Base-by-base conservation (phyloP, 257 asterid genomes). In the Salvia splendens region DNA sequence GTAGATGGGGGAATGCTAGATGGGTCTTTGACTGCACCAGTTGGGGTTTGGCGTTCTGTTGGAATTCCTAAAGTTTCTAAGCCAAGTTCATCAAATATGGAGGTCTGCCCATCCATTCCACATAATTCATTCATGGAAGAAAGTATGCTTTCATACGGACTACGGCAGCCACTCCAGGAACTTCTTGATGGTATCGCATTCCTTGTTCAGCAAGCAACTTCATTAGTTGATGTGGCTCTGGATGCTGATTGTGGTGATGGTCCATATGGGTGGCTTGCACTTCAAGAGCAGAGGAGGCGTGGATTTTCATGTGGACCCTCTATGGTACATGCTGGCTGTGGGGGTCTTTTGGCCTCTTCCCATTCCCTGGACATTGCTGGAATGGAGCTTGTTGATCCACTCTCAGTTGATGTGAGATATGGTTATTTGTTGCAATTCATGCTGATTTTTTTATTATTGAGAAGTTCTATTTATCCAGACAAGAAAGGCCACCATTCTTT, bases 271-370 rank as follows among this genome's bases (percentile, higher is more conserved):
- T 91, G 93, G 97, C 99, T 94, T 75, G 95, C 97, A 28, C 73
- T 91, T 79, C 95, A 94, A 86, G 99, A 94, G 87, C 99, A 94
- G 81, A 72, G 84, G 83, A 91, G 97, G 80, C 99, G 97, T 70
- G 96, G 96, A 43, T 87, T 94, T 84, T 89, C 96, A 54, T 94
- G 99, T 81, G 93, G 99, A 61, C 99, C 99, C 63, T 85, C 95
- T 67, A 94, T 86, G 96, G 96, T 85, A 45, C 99, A 94, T 85
- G 99, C 97, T 76, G 99, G 97, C 69, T 94, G 99, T 80, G 99
- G 99, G 66, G 99, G 99, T 64, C 82, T 88, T 74, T 77, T 94
- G 85, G 89, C 99, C 75, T 88, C 96, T 65, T 79, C 91, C 64
- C 99, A 94, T 83, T 87, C 97, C 15, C 81, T 94, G 77, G 99